A percentile compares a stretch with the other conserved stretches of the same genome.
These are phyloP conservation scores for Aspergillus candidus DNA, from an alignment of 2,329 filamentous ascomycete species.

Conservation along the genomic window DNA sequence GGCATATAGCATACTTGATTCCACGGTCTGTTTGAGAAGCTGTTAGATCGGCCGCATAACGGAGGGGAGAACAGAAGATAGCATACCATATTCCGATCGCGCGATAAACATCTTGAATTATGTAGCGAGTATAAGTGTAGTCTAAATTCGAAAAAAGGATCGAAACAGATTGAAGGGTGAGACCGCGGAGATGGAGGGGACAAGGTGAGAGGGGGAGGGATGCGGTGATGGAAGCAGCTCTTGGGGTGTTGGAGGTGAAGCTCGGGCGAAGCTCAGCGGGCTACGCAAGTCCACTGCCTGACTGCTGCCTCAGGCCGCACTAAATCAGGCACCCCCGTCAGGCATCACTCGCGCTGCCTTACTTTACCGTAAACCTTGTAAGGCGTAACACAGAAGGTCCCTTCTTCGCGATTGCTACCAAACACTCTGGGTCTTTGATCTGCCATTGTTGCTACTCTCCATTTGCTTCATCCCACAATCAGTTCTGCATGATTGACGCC, in stretches of 20 bases:
- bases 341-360: slow-evolving; percentile 4
- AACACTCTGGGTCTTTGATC: too few relatives aligned
- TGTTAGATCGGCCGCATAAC: slow-evolving; percentile 33
- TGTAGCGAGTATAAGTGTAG: slow-evolving; percentile 14
- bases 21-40: slow-evolving; percentile 66
- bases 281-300: slow-evolving; percentile 33
- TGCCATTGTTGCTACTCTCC: too few relatives aligned
- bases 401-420: too few relatives aligned
- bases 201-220: slow-evolving; percentile 2
- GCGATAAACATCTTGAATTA: slow-evolving; percentile 91
- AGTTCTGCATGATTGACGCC: slow-evolving; percentile 19
- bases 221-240: slow-evolving; percentile 15
- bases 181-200: slow-evolving; percentile 3
- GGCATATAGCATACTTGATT: slow-evolving; percentile 67
- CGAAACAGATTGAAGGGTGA: not conserved
- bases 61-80: slow-evolving; percentile 19
- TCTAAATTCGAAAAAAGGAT: not conserved
- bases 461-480: slow-evolving; percentile 5
- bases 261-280: slow-evolving; percentile 27
- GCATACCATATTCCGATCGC: slow-evolving; percentile 97
- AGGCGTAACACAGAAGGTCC: too few relatives aligned
- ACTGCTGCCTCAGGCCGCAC: slow-evolving; percentile 17
- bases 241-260: slow-evolving; percentile 10
- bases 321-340: slow-evolving; percentile 13
- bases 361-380: too few relatives aligned